phyloP scores from a whole-genome alignment of 2,329 filamentous ascomycete genomes.

The Paraphaeosphaeria sporulosa region DNA sequence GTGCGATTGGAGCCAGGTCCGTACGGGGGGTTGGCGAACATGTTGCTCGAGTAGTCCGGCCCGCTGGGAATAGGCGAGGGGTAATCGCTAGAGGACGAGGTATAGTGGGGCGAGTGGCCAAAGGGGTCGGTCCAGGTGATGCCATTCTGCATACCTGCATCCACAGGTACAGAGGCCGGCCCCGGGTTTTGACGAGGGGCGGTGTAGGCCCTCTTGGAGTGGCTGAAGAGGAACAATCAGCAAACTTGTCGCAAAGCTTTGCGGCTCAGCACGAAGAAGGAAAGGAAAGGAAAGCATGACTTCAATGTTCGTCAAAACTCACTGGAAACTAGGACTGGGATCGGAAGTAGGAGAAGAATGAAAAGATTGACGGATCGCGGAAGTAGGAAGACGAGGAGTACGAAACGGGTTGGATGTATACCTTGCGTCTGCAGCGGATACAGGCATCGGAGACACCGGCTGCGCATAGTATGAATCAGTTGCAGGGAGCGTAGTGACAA shows the following conservation, averaged over 20 bases:
- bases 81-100: conserved; percentile 45
- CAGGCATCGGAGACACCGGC: conserved; percentile 34
- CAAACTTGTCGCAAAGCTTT: neutral
- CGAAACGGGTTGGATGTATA: conserved; percentile 47
- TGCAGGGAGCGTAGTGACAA: conserved; percentile 25
- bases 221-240: conserved; percentile 23
- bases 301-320: conserved; percentile 43
- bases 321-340: conserved; percentile 40
- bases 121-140: conserved; percentile 39
- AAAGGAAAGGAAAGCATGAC: conserved; percentile 20
- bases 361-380: conserved; percentile 37
- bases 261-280: conserved; percentile 9
- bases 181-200: conserved; percentile 20
- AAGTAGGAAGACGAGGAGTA: conserved; percentile 45
- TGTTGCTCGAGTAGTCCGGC: conserved; percentile 34
- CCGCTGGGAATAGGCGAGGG: conserved; percentile 38
- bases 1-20: conserved; percentile 36
- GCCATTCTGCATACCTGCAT: conserved; percentile 23
- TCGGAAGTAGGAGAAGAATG: conserved; percentile 39
- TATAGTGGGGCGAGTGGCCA: conserved; percentile 35
- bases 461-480: conserved; percentile 27
- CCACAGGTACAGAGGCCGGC: conserved; percentile 28
- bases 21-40: conserved; percentile 41
- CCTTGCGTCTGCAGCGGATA: conserved; percentile 41
- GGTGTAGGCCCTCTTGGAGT: conserved; percentile 27